A percentile compares a stretch with the other conserved stretches of the same genome.
Conservation (phyloP, 495 filamentous ascomycete species). For the Talaromyces trachyspermus region DNA sequence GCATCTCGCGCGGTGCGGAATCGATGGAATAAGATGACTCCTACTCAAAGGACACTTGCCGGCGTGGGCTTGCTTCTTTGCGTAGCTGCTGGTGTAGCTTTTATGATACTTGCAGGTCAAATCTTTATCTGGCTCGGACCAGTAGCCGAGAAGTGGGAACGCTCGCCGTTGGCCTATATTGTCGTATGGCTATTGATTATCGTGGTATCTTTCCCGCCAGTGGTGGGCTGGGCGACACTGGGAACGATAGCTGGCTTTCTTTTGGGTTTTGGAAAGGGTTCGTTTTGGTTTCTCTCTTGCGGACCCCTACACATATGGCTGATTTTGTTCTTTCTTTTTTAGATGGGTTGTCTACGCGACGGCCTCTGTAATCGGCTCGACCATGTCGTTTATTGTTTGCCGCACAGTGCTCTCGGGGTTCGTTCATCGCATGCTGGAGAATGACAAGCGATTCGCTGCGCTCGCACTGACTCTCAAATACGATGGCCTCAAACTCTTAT, state of each 20-base stretch:
- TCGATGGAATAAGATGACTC: slow-evolving; percentile 46
- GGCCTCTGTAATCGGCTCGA: slow-evolving; percentile 71
- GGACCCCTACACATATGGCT: not conserved
- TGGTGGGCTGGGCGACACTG: slow-evolving; percentile 83
- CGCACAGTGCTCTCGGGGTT: slow-evolving; percentile 69
- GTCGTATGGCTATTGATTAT: slow-evolving; percentile 75
- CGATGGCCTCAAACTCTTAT: slow-evolving; percentile 81
- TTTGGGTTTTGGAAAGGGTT: slow-evolving; percentile 81
- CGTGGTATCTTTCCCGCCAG: slow-evolving; percentile 74
- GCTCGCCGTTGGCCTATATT: slow-evolving; percentile 61
- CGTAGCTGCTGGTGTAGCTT: slow-evolving; percentile 51
- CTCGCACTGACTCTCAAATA: slow-evolving; percentile 61
- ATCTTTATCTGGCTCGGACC: slow-evolving; percentile 69
- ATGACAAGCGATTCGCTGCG: slow-evolving; percentile 71
- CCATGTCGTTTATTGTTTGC: slow-evolving; percentile 69
- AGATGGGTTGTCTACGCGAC: slow-evolving; percentile 77
- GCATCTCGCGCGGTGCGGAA: slow-evolving; percentile 25
- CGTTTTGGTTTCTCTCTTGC: slow-evolving; percentile 20
- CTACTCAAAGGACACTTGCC: slow-evolving; percentile 53
- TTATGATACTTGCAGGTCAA: slow-evolving; percentile 66
- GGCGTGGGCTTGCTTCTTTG: slow-evolving; percentile 39
- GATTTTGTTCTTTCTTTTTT: slow-evolving; percentile 6
- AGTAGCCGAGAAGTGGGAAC: slow-evolving; percentile 64
- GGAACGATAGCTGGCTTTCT: slow-evolving; percentile 87
- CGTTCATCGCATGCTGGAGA: slow-evolving; percentile 70